phyloP scores from a whole-genome alignment of 75 land plant species.

The Selaginella moellendorffii region DNA sequence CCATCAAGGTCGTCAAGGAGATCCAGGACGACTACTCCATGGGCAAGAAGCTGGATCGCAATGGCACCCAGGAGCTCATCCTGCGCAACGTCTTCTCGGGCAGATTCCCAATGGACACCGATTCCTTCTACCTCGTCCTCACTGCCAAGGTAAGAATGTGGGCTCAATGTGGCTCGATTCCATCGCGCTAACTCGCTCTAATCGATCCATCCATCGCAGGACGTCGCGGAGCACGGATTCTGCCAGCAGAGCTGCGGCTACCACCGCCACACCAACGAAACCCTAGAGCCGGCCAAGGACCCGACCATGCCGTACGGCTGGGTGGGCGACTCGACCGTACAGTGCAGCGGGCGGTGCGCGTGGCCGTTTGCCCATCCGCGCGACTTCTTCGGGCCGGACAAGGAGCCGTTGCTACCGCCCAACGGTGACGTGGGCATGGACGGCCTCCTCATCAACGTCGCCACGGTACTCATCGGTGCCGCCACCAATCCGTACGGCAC shows the following conservation, averaged over 20 bases:
- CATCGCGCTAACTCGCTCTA: no score
- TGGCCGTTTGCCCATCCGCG: slow-evolving; percentile 49
- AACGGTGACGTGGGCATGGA: slow-evolving; percentile 59
- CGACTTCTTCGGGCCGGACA: slow-evolving; percentile 50
- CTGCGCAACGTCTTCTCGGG: not conserved
- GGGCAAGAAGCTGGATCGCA: not conserved
- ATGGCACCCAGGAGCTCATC: slow-evolving; percentile 2
- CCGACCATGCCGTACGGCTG: slow-evolving; percentile 14
- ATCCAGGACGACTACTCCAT: slow-evolving; percentile 9
- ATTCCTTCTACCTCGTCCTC: slow-evolving; percentile 1
- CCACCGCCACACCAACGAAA: slow-evolving; percentile 1
- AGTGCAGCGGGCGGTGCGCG: slow-evolving; percentile 62
- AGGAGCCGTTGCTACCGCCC: slow-evolving; percentile 36
- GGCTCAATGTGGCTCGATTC: no score
- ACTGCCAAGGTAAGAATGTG: not conserved
- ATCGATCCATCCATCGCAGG: no score
- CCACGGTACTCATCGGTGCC: slow-evolving; percentile 17
- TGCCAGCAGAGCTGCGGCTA: slow-evolving; percentile 4
- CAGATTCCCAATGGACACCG: slow-evolving; percentile 1
- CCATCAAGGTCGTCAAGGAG: slow-evolving; percentile 3
- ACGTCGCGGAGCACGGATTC: slow-evolving; percentile 7
- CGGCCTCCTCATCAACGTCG: slow-evolving; percentile 54
- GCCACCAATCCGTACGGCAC: slow-evolving; percentile 5
- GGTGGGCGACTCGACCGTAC: slow-evolving; percentile 43
- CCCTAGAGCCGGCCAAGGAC: not conserved